Conservation (phyloP, 257 asterid genomes). For the Fraxinus quadrangulata region DNA sequence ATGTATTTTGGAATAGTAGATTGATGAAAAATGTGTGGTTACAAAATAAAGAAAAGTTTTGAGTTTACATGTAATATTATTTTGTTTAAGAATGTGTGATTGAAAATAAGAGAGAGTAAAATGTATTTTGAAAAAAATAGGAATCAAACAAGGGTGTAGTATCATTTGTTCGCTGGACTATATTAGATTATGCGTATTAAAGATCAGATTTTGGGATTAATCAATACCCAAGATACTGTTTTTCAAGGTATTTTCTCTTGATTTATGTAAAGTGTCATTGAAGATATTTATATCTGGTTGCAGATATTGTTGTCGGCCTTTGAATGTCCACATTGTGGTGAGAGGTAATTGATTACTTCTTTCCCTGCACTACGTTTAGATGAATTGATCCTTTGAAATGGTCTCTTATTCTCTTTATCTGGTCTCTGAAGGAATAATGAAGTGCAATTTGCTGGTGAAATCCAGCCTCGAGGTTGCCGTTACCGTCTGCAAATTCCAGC, state of each 20-base stretch:
- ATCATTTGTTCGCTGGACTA: neutral
- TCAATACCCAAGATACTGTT: neutral
- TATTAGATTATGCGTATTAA: neutral
- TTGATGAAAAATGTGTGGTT: too few relatives aligned
- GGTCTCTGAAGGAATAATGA: constrained; percentile 71
- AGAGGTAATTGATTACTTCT: constrained; percentile 57
- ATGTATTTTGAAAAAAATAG: too few relatives aligned
- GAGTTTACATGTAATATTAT: too few relatives aligned
- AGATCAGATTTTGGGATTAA: neutral
- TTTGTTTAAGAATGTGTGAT: too few relatives aligned
- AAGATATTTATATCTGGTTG: constrained; percentile 17
- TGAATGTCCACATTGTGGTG: constrained; percentile 93
- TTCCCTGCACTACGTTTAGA: neutral
- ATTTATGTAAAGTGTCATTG: neutral
- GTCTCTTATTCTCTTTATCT: constrained; percentile 30
- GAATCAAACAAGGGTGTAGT: too few relatives aligned
- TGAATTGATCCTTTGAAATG: constrained; percentile 2
- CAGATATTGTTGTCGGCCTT: constrained; percentile 93
- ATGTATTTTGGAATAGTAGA: too few relatives aligned
- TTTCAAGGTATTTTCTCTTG: neutral
- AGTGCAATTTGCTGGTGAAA: constrained; percentile 96
- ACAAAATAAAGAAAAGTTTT: too few relatives aligned
- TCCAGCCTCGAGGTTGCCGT: constrained; percentile 85
- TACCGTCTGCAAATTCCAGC: constrained; percentile 56
- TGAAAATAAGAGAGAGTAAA: too few relatives aligned